Percentiles rank a stretch among this genome's conserved stretches.
phyloP scores from a whole-genome alignment of 2,329 filamentous ascomycete species.

The Ophiocordyceps australis region DNA sequence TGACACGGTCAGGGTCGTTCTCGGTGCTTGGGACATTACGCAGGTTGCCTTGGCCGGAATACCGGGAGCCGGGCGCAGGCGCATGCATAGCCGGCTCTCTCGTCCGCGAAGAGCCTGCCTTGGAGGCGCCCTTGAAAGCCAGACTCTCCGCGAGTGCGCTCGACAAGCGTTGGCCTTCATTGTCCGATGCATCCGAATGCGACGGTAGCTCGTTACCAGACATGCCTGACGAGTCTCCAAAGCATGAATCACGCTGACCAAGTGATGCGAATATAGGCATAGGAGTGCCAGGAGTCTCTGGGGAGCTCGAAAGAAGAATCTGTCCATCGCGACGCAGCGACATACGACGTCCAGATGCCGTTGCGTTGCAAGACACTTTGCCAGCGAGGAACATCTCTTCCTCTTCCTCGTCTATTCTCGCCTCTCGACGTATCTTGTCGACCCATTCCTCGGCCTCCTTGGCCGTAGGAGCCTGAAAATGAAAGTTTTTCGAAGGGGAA shows the following conservation, averaged over 20 bases:
- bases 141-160: slow-evolving; percentile 34
- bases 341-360: slow-evolving; percentile 12
- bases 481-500: slow-evolving; percentile 77
- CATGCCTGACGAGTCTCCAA: slow-evolving; percentile 43
- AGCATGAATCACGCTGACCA: slow-evolving; percentile 38
- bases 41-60: slow-evolving; percentile 45
- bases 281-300: slow-evolving; percentile 28
- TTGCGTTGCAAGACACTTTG: slow-evolving; percentile 34
- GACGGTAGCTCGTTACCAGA: slow-evolving; percentile 54
- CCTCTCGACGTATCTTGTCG: slow-evolving; percentile 57
- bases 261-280: slow-evolving; percentile 13
- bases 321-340: slow-evolving; percentile 12
- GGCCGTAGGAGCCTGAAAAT: slow-evolving; percentile 60
- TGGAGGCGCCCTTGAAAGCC: slow-evolving; percentile 17
- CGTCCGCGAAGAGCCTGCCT: slow-evolving; percentile 5
- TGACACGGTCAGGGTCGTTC: slow-evolving; percentile 66
- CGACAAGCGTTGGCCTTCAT: slow-evolving; percentile 28
- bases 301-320: slow-evolving; percentile 36
- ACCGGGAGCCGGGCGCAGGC: slow-evolving; percentile 16
- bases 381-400: slow-evolving; percentile 64
- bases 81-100: too few species aligned
- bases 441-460: slow-evolving; percentile 79
- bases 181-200: slow-evolving; percentile 76
- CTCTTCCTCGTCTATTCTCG: slow-evolving; percentile 75
- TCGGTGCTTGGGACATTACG: slow-evolving; percentile 17